Evolutionary conservation across 2,329 filamentous ascomycete species (phyloP), one percentile per base, ranked within the genome.

Genomic region (Sporothrix globosa): DNA sequence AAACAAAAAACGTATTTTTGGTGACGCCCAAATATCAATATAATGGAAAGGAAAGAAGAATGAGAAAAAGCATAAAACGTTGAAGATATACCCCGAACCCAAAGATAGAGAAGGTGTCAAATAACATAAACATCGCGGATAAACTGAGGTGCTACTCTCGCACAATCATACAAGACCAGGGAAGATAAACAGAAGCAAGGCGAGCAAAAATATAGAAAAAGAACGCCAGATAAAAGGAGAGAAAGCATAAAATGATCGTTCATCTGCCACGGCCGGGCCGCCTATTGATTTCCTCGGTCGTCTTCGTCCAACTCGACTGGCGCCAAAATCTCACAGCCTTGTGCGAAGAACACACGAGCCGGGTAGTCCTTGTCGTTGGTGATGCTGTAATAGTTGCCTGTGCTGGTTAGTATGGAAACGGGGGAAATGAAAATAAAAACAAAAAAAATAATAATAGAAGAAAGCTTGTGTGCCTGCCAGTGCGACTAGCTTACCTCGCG

Each of bases 301-400:
- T 54, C 65, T 10, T 73, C 70, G 44, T 67, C 73, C 14, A 75
- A 72, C 48, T 74, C 74, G 50, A 74, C 69, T 10, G 75, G 73
- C 11, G 80, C 77, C 2, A 74, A 44, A 13, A 85, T 76, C 76
- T 89, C 92, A 79, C 91, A 95, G 7, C 91, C 95, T 79, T 99
- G 96, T 0, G 93, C 90, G 80, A 98, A 99, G 83, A 98, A 98
- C 65, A 98, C 85, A 52, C 91, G 88, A 4, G 92, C 92, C 4
- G 89, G 86, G 72, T 85, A 83, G 73, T 90, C 85, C 76, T 89
- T 89, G 70, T 92, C 89, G 79, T 98, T 99, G 69, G 86, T 85
- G 76, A 99, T 97, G 77, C 91, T 92, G 81, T 99, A 99, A 76
- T 93, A 91, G 78, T 98, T 98, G 67, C 95, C 95, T 97, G 74